These are phyloP conservation scores for Naganishia randhawae DNA, from an alignment of 768 basidiomycete species.

Conservation along the genomic window DNA sequence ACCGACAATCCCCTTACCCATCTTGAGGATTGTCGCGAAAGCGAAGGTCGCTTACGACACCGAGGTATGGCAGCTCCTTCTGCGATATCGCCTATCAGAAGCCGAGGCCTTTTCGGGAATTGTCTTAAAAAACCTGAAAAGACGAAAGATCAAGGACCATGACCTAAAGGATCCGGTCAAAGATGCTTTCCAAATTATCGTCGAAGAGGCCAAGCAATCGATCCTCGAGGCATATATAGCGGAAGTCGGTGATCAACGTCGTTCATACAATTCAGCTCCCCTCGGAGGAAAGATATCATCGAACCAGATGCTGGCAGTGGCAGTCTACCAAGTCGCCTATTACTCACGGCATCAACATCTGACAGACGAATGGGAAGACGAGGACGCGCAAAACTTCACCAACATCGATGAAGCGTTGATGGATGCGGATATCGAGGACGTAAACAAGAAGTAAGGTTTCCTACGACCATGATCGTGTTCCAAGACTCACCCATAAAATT, in stretches of 20 bases:
- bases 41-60: conserved; percentile 44
- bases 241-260: conserved; percentile 1
- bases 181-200: conserved; percentile 39
- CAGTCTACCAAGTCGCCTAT: conserved; percentile 33
- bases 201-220: conserved; percentile 23
- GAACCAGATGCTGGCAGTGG: conserved; percentile 30
- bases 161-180: conserved; percentile 44
- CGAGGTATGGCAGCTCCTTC: conserved; percentile 40
- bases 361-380: conserved; percentile 17
- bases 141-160: conserved; percentile 27
- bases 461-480: too few species aligned
- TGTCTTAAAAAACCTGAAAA: conserved; percentile 29
- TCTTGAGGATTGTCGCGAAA: conserved; percentile 37
- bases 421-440: conserved; percentile 12
- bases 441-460: conserved; percentile 9
- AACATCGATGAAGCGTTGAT: conserved; percentile 16
- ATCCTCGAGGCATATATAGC: not conserved
- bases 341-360: conserved; percentile 14
- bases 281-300: conserved; percentile 20
- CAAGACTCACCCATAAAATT: not conserved
- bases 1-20: conserved; percentile 28
- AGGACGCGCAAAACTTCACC: not conserved
- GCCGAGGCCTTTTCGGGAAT: conserved; percentile 30
- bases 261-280: conserved; percentile 11
- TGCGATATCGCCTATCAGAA: conserved; percentile 35